phyloP scores from a whole-genome alignment of 495 filamentous ascomycete species.

The Diplogelasinospora grovesii region DNA sequence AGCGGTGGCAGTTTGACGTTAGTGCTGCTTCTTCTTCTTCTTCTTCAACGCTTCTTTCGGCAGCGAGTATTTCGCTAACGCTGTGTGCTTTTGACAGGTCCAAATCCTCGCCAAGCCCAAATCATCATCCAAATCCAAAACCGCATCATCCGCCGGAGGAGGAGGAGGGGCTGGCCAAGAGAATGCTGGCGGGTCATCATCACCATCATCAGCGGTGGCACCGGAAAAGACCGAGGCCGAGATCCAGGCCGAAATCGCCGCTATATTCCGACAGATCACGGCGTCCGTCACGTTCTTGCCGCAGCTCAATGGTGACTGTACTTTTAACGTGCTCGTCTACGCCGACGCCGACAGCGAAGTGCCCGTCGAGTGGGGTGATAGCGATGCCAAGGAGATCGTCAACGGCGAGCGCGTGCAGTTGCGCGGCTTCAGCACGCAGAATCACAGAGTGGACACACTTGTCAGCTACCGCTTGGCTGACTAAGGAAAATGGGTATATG shows the following conservation, averaged over 20 bases:
- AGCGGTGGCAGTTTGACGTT: constrained; percentile 98
- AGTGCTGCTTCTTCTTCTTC: constrained; percentile 13
- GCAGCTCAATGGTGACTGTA: constrained; percentile 86
- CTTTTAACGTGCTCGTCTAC: constrained; percentile 97
- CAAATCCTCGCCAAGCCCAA: constrained; percentile 58
- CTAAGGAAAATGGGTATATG: too few species aligned
- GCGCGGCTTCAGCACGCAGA: constrained; percentile 90
- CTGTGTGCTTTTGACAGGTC: constrained; percentile 33
- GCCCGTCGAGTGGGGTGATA: constrained; percentile 97
- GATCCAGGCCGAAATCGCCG: constrained; percentile 90
- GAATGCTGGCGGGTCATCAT: constrained; percentile 17
- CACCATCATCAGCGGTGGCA: constrained; percentile 28
- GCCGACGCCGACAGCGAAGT: constrained; percentile 95
- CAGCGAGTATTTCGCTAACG: not conserved
- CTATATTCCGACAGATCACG: constrained; percentile 95
- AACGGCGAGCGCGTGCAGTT: constrained; percentile 94
- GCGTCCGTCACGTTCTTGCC: constrained; percentile 96
- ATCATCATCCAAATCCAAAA: constrained; percentile 36
- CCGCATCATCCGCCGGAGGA: constrained; percentile 34
- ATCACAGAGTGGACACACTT: constrained; percentile 85
- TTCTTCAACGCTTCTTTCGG: too few species aligned
- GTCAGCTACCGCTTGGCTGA: constrained; percentile 76
- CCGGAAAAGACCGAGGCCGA: constrained; percentile 80
- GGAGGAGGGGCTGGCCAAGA: constrained; percentile 44
- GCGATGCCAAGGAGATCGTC: constrained; percentile 94